Evolutionary conservation across 1,139 yeast genomes (phyloP), one percentile per base, ranked within the genome.

Genomic region (Lipomyces yarrowii): DNA sequence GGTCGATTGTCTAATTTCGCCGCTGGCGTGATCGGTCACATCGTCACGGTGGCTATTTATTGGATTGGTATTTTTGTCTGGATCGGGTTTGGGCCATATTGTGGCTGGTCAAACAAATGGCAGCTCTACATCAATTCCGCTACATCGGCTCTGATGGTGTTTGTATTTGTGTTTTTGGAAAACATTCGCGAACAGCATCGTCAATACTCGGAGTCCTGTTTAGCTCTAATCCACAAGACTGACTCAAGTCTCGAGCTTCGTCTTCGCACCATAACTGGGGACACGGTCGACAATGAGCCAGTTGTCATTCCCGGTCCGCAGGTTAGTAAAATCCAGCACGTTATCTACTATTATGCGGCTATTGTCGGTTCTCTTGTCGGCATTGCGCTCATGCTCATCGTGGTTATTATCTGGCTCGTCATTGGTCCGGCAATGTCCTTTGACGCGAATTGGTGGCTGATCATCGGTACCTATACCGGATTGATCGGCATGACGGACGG

Each of bases 381-480:
- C 37, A 74, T 79, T 1, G 59, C 74, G 5, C 72, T 80, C 51
- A 76, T 80, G 7, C 59, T 73, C 18, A 69, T 69, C 23, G 82
- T 76, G 8, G 75, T 80, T 60, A 71, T 71, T 8, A 76, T 71
- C n/a, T 80, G 82, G 82, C 33, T 78, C 23, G 74, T 73, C 39
- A 73, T 78, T 56, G 82, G 82, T 55, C 67, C 72, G 54, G 64
- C 72, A 8, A 73, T 79, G 77, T 35, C 72, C 42, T 80, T 78
- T 77, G 70, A 72, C 67, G 76, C 76, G 54, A 73, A 78, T 62
- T 80, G 82, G 82, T 80, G 81, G 81, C 71, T 80, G 51, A 78
- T 80, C 51, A 79, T 79, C 68, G 82, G 82, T 60, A 78, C 82
- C 2, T 80, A 80, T 67, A 78, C 82, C 0, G 82, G 82, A 30